phyloP scores from a whole-genome alignment of 2,329 filamentous ascomycete genomes.

The Xylariaceae sp. region DNA sequence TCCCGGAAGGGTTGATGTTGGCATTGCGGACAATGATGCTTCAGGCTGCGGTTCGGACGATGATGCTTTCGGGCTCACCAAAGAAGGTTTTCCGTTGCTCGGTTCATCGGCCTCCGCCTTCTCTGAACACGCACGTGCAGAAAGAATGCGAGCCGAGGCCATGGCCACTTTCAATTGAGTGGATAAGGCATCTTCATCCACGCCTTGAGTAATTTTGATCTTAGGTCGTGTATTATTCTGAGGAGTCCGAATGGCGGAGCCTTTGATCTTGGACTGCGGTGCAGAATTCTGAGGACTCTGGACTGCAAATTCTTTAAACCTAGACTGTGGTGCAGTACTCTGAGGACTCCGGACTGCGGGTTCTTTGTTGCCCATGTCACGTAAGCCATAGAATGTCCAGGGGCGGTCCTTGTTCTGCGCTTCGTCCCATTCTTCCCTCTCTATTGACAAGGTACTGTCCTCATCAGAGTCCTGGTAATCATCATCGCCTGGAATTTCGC shows the following conservation, averaged over 20 bases:
- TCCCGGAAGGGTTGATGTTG: too few relatives aligned
- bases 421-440: conserved; percentile 13
- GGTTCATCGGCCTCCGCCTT: neutral
- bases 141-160: conserved; percentile 5
- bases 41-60: too few relatives aligned
- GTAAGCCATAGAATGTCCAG: conserved; percentile 24
- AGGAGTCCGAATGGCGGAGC: too few relatives aligned
- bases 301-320: too few relatives aligned
- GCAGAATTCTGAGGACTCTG: too few relatives aligned
- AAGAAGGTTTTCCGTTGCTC: too few relatives aligned
- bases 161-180: neutral
- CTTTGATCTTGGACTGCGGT: too few relatives aligned
- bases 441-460: conserved; percentile 14
- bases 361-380: conserved; percentile 6
- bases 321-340: neutral
- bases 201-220: neutral
- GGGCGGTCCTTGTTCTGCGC: conserved; percentile 6
- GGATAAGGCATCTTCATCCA: too few relatives aligned
- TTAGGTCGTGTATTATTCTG: too few relatives aligned
- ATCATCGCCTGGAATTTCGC: conserved; percentile 24
- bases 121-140: conserved; percentile 2
- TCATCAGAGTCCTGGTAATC: conserved; percentile 21
- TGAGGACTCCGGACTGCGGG: neutral
- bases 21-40: too few relatives aligned
- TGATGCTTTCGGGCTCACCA: too few relatives aligned